phyloP scores from a whole-genome alignment of 2,329 filamentous ascomycete species.

The Leptosphaerulina australis region DNA sequence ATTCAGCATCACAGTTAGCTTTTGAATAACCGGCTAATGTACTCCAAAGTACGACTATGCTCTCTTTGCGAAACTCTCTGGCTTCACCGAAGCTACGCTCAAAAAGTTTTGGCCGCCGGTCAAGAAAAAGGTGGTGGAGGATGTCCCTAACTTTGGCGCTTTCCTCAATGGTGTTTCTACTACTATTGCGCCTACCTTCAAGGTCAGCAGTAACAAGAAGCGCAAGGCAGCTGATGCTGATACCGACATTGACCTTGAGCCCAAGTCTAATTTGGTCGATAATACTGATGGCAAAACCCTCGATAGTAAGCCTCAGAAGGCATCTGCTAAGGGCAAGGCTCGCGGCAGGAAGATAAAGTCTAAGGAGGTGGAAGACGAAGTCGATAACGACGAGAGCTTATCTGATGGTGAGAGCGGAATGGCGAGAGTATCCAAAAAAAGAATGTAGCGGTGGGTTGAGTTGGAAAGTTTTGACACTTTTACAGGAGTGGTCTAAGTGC shows the following conservation, averaged over 20 bases:
- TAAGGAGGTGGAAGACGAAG: slow-evolving; percentile 18
- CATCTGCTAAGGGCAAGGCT: slow-evolving; percentile 21
- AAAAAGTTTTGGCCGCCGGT: slow-evolving; percentile 44
- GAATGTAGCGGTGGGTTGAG: slow-evolving; percentile 19
- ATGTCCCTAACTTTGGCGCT: slow-evolving; percentile 30
- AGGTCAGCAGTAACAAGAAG: slow-evolving; percentile 26
- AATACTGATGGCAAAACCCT: slow-evolving; percentile 7
- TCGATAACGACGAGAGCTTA: slow-evolving; percentile 16
- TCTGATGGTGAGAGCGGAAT: slow-evolving; percentile 24
- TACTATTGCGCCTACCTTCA: slow-evolving; percentile 5
- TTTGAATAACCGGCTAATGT: background rate
- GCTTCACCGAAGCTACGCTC: slow-evolving; percentile 38
- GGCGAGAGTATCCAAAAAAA: slow-evolving; percentile 22
- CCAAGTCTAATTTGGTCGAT: slow-evolving; percentile 1
- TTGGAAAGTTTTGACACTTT: slow-evolving; percentile 20
- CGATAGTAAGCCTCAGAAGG: slow-evolving; percentile 17
- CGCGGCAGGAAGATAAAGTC: slow-evolving; percentile 31
- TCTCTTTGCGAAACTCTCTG: slow-evolving; percentile 35
- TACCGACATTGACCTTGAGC: slow-evolving; percentile 5
- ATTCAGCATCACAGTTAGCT: background rate
- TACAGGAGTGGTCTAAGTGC: slow-evolving; percentile 4
- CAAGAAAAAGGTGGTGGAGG: slow-evolving; percentile 40
- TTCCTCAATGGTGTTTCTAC: slow-evolving; percentile 15
- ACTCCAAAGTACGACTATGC: slow-evolving; percentile 37
- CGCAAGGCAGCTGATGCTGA: slow-evolving; percentile 28